These are phyloP conservation scores for Salicornia ramosissima DNA, from an alignment of 148 eudicot species.

Conservation along the genomic window DNA sequence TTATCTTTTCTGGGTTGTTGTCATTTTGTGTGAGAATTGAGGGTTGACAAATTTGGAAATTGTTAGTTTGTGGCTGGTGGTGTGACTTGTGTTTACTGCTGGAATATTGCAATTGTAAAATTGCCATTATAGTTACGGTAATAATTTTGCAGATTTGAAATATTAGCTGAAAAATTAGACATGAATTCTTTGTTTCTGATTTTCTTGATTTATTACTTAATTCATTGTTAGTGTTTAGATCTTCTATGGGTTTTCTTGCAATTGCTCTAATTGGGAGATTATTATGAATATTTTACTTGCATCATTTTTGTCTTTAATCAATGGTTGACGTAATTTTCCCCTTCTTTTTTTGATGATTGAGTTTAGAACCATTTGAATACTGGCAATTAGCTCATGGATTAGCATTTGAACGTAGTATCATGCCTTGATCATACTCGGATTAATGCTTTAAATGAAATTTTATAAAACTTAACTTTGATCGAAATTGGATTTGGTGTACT, in stretches of 20 bases:
- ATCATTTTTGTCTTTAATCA: background rate
- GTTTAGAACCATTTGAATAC: background rate
- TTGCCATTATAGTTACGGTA: background rate
- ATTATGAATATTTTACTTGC: too few relatives aligned
- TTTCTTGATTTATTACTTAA: background rate
- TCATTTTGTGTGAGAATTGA: background rate
- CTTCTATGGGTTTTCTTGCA: background rate
- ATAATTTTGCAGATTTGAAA: constrained; percentile 5
- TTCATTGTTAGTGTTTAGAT: background rate
- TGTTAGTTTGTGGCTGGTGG: background rate
- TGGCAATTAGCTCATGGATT: background rate
- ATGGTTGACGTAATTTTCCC: too few relatives aligned
- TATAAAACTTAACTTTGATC: background rate
- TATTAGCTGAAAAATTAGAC: background rate
- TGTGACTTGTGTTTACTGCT: background rate
- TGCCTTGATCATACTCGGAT: background rate
- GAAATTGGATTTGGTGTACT: background rate
- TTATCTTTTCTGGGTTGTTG: background rate
- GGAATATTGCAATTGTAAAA: background rate
- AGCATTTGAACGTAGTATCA: background rate
- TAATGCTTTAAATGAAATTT: background rate
- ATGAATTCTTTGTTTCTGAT: background rate
- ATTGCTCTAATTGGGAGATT: background rate
- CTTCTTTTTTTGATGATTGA: too few relatives aligned
- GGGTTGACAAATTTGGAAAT: background rate